Percentiles rank a stretch among this genome's conserved stretches.
Evolutionary conservation across 768 basidiomycete species (phyloP).

Genomic region (Naganishia vishniacii): DNA sequence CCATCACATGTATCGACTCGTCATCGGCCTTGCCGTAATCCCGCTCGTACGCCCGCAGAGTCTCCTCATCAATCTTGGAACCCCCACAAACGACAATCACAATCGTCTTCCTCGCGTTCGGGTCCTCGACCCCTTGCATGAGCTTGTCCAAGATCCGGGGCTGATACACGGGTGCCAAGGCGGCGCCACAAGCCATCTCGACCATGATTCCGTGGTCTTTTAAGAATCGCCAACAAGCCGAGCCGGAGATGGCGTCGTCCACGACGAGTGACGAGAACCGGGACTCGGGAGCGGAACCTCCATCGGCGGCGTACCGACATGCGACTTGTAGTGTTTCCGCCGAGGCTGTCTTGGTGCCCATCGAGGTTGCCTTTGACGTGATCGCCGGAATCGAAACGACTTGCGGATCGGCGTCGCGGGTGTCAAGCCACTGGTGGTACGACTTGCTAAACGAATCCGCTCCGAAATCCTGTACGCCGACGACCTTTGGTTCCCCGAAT

Average conservation of each 20-base stretch:
- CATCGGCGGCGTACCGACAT: slow-evolving; percentile 10
- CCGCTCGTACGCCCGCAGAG: slow-evolving; percentile 16
- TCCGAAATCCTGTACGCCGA: slow-evolving; percentile 25
- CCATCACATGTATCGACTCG: neutral
- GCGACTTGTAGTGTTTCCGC: slow-evolving; percentile 3
- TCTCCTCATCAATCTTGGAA: slow-evolving; percentile 21
- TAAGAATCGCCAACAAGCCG: slow-evolving; percentile 18
- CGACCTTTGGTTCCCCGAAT: slow-evolving; percentile 15
- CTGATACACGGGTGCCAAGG: slow-evolving; percentile 18
- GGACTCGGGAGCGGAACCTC: neutral
- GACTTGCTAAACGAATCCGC: slow-evolving; percentile 26
- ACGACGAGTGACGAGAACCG: slow-evolving; percentile 13
- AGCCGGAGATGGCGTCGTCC: slow-evolving; percentile 25
- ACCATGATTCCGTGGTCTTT: slow-evolving; percentile 23
- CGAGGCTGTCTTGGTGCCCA: slow-evolving; percentile 32
- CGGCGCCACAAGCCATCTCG: slow-evolving; percentile 23
- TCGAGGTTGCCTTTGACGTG: slow-evolving; percentile 37
- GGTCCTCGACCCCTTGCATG: neutral
- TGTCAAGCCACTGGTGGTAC: slow-evolving; percentile 13
- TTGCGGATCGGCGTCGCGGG: neutral
- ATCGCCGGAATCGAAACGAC: slow-evolving; percentile 38
- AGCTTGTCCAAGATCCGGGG: slow-evolving; percentile 4
- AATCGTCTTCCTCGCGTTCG: slow-evolving; percentile 22
- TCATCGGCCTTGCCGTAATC: slow-evolving; percentile 6
- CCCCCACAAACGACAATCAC: slow-evolving; percentile 32